phyloP scores from a whole-genome alignment of 2,329 filamentous ascomycete species.

The Fusarium metavorans region DNA sequence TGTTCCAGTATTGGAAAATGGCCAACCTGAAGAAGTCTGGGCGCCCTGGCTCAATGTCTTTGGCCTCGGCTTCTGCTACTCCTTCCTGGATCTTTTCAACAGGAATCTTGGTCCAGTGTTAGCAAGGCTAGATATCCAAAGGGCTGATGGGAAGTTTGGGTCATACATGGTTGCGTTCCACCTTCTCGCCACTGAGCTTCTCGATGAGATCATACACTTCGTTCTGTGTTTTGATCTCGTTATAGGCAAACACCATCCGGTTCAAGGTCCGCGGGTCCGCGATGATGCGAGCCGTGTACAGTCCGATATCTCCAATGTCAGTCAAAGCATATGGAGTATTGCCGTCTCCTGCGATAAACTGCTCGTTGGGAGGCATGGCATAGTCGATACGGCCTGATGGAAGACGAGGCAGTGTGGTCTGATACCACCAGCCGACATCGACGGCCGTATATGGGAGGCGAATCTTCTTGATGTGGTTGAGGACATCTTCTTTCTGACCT shows the following conservation, averaged over 20 bases:
- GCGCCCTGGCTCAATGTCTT: not conserved
- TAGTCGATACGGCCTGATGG: conserved; percentile 40
- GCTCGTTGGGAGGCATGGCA: conserved; percentile 48
- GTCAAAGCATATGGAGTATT: conserved; percentile 57
- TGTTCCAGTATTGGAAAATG: conserved; percentile 54
- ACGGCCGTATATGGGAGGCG: conserved; percentile 67
- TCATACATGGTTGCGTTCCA: conserved; percentile 40
- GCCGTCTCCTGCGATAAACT: conserved; percentile 58
- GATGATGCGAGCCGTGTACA: conserved; percentile 63
- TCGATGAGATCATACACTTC: conserved; percentile 61
- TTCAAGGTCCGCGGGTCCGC: conserved; percentile 65
- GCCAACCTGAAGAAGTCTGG: not conserved
- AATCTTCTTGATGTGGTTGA: conserved; percentile 60
- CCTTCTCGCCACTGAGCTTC: conserved; percentile 59
- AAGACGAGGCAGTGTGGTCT: conserved; percentile 51
- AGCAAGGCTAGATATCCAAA: not conserved
- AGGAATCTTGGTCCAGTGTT: not conserved
- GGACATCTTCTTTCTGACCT: conserved; percentile 60
- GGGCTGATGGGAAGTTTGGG: too few relatives aligned
- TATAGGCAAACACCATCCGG: conserved; percentile 61
- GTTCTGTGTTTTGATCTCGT: conserved; percentile 58
- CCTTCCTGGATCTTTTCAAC: not conserved
- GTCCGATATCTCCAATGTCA: conserved; percentile 64
- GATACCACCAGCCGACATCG: conserved; percentile 71
- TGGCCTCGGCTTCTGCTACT: not conserved